Conservation (phyloP, 2,329 filamentous ascomycete species). For the Mollisia scopiformis region DNA sequence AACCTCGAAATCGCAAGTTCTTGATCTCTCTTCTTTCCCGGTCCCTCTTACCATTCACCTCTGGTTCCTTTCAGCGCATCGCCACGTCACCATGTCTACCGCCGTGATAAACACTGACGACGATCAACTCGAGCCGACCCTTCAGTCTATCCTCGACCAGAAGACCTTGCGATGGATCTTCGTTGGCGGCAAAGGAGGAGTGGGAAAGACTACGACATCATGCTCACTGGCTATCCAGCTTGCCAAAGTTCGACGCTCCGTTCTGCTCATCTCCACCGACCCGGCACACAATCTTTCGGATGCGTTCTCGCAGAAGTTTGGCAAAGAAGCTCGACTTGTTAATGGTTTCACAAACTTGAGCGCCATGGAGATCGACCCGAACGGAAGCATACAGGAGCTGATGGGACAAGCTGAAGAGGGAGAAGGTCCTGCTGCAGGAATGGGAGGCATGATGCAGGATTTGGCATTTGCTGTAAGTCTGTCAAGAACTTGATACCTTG, state of each 20-base stretch:
- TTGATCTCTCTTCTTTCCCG: background rate
- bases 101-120: constrained; percentile 61
- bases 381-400: constrained; percentile 95
- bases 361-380: constrained; percentile 99
- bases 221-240: constrained; percentile 98
- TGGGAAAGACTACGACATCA: constrained; percentile 99
- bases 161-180: constrained; percentile 98
- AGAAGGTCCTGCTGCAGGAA: constrained; percentile 71
- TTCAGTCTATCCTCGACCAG: constrained; percentile 94
- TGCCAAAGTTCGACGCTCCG: constrained; percentile 89
- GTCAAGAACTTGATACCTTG: background rate
- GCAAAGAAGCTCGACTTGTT: constrained; percentile 93
- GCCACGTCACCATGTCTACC: constrained; percentile 39
- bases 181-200: constrained; percentile 96
- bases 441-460: constrained; percentile 98
- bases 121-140: constrained; percentile 84
- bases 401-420: constrained; percentile 75
- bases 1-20: no score
- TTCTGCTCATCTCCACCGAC: constrained; percentile 97
- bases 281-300: constrained; percentile 97
- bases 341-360: constrained; percentile 92
- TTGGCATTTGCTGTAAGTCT: constrained; percentile 84
- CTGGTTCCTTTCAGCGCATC: background rate
- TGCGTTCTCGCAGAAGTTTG: constrained; percentile 98
- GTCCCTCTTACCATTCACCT: background rate